Percentiles rank a stretch among this genome's conserved stretches.
phyloP scores from a whole-genome alignment of 139 green algal genomes.

The Chlorella sp. region DNA sequence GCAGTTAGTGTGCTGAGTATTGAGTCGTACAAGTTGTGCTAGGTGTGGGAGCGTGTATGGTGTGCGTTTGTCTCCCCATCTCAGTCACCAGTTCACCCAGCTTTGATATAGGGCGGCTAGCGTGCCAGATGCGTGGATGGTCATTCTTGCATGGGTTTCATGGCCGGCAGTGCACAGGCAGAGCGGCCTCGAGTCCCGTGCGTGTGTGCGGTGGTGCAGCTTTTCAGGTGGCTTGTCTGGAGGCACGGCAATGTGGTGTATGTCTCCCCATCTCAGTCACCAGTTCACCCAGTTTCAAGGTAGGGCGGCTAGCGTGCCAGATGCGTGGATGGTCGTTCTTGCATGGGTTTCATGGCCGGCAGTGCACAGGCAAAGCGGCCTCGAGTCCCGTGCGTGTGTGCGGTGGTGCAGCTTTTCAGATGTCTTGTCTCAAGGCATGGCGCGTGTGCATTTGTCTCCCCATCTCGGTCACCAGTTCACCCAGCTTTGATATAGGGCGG shows the following conservation, averaged over 20 bases:
- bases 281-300: not conserved
- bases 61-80: constrained; percentile 10
- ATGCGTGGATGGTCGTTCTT: constrained; percentile 3
- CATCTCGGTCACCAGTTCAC: constrained; percentile 16
- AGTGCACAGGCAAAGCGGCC: not conserved
- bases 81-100: constrained; percentile 11
- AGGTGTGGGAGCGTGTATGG: not conserved
- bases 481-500: not conserved
- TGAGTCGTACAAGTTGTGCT: too few species aligned
- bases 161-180: not conserved
- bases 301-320: constrained; percentile 16
- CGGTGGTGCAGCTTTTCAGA: too few species aligned
- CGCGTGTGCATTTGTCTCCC: not conserved
- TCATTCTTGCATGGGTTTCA: not conserved
- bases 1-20: not conserved
- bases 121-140: constrained; percentile 17
- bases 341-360: not conserved
- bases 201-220: too few species aligned
- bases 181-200: constrained; percentile 1
- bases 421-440: too few species aligned
- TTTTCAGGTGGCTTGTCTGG: too few species aligned
- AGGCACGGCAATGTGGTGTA: too few species aligned
- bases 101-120: not conserved
- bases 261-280: constrained; percentile 17
- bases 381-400: constrained; percentile 4